These are phyloP conservation scores for Hypoxylon fuscum DNA, from an alignment of 495 filamentous ascomycete genomes.

Conservation along the genomic window DNA sequence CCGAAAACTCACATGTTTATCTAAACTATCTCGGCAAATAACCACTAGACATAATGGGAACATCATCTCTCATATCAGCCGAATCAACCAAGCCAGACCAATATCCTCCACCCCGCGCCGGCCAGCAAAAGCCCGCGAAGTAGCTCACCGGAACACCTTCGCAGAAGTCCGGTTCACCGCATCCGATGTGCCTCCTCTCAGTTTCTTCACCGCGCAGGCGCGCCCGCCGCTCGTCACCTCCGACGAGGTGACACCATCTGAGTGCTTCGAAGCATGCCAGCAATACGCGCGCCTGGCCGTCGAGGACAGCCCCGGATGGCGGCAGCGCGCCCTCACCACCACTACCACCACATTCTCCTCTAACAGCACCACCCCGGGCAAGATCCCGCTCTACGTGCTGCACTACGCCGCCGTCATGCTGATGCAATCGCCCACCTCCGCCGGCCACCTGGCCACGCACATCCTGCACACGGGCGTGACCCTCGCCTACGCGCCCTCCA, in stretches of 20 bases:
- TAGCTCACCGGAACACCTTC: slow-evolving; percentile 8
- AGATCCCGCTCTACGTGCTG: slow-evolving; percentile 21
- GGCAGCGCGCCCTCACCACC: slow-evolving; percentile 1
- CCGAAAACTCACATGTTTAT: neutral
- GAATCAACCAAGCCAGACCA: too few species aligned
- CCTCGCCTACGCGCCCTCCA: slow-evolving; percentile 27
- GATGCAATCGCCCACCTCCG: neutral
- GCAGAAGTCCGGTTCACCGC: slow-evolving; percentile 19
- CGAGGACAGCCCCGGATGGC: slow-evolving; percentile 3
- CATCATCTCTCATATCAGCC: too few species aligned
- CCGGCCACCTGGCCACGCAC: slow-evolving; percentile 9
- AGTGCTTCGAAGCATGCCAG: slow-evolving; percentile 29
- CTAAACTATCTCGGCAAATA: neutral
- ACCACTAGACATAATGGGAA: too few species aligned
- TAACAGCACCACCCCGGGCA: neutral
- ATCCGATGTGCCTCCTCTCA: slow-evolving; percentile 39
- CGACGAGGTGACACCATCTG: slow-evolving; percentile 29
- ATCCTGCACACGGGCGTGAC: slow-evolving; percentile 22
- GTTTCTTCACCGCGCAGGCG: slow-evolving; percentile 33
- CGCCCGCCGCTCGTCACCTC: slow-evolving; percentile 13
- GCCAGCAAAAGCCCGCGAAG: neutral
- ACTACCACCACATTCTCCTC: too few species aligned
- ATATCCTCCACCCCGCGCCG: neutral
- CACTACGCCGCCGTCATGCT: slow-evolving; percentile 26
- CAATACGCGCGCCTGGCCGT: slow-evolving; percentile 40